These are phyloP conservation scores for Emergomyces pasteurianus DNA, from an alignment of 2,329 filamentous ascomycete genomes.

Conservation along the genomic window DNA sequence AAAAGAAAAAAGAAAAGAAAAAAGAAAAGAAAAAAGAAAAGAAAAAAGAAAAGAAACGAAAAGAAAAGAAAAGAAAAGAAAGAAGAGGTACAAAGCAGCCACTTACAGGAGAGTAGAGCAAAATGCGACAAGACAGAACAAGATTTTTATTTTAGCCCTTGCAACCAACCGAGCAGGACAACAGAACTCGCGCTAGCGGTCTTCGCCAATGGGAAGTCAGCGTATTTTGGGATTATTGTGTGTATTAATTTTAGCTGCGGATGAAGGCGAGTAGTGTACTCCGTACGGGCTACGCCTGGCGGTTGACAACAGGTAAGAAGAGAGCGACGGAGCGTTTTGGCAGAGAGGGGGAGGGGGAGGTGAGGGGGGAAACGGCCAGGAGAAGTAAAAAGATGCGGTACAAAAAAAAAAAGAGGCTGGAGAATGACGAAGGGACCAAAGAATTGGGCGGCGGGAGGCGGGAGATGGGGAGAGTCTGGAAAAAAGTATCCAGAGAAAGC, in stretches of 20 bases:
- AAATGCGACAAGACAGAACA: no score
- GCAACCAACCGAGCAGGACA: conserved; percentile 5
- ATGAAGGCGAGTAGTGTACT: neutral
- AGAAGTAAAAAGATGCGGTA: neutral
- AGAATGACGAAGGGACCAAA: no score
- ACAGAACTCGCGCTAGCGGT: conserved; percentile 20
- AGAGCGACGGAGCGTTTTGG: no score
- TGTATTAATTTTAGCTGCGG: no score
- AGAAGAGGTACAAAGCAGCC: conserved; percentile 8
- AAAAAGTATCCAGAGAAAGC: no score
- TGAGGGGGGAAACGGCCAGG: no score
- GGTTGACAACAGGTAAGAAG: no score
- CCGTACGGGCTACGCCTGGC: no score
- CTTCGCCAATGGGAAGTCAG: conserved; percentile 6
- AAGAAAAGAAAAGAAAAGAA: neutral
- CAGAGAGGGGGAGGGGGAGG: neutral
- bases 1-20: no score
- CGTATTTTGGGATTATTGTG: neutral
- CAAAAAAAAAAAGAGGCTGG: no score
- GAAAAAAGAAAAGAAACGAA: neutral
- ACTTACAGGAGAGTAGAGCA: conserved; percentile 6
- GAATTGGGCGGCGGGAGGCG: neutral
- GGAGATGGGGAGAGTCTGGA: no score
- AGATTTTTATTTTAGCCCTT: conserved; percentile 1
- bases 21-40: neutral